Base-by-base conservation (phyloP, 1,284 basidiomycete species). In the Cryptococcus maquisensis region DNA sequence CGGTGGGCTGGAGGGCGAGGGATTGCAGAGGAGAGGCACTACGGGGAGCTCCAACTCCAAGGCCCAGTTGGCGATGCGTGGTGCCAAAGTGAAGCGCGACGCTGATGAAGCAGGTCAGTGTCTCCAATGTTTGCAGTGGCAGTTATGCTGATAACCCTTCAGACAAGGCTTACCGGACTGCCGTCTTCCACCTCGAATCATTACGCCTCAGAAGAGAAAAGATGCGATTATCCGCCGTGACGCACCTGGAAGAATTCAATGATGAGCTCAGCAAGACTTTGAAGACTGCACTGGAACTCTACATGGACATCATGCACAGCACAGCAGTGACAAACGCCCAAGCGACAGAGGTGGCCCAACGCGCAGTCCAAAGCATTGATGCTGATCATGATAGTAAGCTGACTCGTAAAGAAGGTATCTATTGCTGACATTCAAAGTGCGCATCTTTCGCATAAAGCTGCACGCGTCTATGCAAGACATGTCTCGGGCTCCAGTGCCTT, bases 121-220 rank as follows among this genome's bases (percentile, higher is more conserved):
- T 16, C 4, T 26, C 20, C 24, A 9, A 44, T 44, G 7, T 26
- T 16, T 8, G 12, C 20, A 26, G 15, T 21, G 42, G n/a, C 18
- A 42, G 10, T 42, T n/a, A n/a, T 21, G 44, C 12, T 39, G 39
- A 44, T 50, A 7, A 48, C 45, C 28, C 8, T 20, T 23, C 23
- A 86, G 94, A 98, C 75, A 89, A 87, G 71, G 90, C 93, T 57
- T 98, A 98, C 66, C 83, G 95, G 32, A 87, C 87, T 61, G 91
- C 84, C 36, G 85, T 98, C 28, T 89, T 97, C 74, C 91, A 92
- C 83, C 79, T 95, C 23, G 95, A 99, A 78, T 97, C 95, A 0
- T 80, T 98, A 21, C 80, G 93, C 24, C 78, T 96, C 32, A 82
- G 88, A 40, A 81, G 88, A 57, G 84, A 85, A 18, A 93, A 92